Evolutionary conservation across 257 asterid genomes (phyloP).

Genomic region (Scutellaria barbata): DNA sequence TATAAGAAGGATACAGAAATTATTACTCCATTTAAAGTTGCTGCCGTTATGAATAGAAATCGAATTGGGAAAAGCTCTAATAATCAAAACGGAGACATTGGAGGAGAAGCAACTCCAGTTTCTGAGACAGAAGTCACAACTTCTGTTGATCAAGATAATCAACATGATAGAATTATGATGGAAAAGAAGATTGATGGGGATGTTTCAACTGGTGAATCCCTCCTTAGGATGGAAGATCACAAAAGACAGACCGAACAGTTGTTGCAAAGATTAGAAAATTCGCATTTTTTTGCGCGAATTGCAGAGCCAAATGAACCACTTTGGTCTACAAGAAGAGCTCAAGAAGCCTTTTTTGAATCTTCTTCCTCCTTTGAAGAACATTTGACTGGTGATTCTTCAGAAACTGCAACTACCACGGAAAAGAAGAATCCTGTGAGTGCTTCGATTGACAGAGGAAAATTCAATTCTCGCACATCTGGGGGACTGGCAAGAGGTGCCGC

Average conservation of each 20-base stretch:
- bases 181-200: constrained; percentile 48
- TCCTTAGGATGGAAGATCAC: constrained; percentile 87
- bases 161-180: constrained; percentile 41
- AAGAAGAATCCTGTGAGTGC: constrained; percentile 57
- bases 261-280: constrained; percentile 67
- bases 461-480: constrained; percentile 79
- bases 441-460: constrained; percentile 76
- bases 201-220: constrained; percentile 76
- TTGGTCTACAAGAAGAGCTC: constrained; percentile 76
- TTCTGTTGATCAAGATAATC: constrained; percentile 50
- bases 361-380: constrained; percentile 52
- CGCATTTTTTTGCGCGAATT: constrained; percentile 90
- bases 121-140: constrained; percentile 36
- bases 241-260: constrained; percentile 74
- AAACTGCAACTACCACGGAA: constrained; percentile 41
- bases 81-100: constrained; percentile 59
- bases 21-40: constrained; percentile 96
- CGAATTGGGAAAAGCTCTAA: constrained; percentile 58
- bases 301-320: constrained; percentile 82
- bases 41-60: constrained; percentile 85
- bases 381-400: constrained; percentile 47
- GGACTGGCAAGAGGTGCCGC: constrained; percentile 93
- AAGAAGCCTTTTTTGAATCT: constrained; percentile 41
- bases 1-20: constrained; percentile 88
- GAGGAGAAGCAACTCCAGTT: constrained; percentile 43